phyloP scores from a whole-genome alignment of 805 yeast genomes.

The Kuraishia ogatae region DNA sequence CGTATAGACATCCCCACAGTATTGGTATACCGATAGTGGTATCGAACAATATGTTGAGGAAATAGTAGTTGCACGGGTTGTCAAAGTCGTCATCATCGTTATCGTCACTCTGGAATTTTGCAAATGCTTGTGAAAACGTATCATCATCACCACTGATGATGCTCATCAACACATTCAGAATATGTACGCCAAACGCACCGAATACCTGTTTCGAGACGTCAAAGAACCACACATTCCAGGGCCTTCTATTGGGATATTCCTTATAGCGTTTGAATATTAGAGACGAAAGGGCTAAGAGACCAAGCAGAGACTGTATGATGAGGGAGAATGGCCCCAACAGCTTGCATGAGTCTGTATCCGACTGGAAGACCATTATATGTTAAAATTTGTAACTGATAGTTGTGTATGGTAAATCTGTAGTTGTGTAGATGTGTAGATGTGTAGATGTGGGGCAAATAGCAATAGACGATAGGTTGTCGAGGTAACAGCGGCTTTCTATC shows the following conservation, averaged over 20 bases:
- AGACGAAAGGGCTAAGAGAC: slow-evolving; percentile 65
- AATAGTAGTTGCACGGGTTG: slow-evolving; percentile 92
- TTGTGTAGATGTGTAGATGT: not conserved
- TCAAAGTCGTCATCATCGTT: slow-evolving; percentile 23
- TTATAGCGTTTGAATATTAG: slow-evolving; percentile 66
- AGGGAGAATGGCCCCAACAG: slow-evolving; percentile 83
- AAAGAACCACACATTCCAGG: slow-evolving; percentile 81
- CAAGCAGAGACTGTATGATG: slow-evolving; percentile 67
- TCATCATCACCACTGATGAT: slow-evolving; percentile 36
- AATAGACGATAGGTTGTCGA: no score
- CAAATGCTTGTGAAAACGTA: slow-evolving; percentile 4
- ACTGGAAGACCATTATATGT: not conserved
- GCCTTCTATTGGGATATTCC: slow-evolving; percentile 75
- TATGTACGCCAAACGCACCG: slow-evolving; percentile 81
- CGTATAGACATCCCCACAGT: slow-evolving; percentile 47
- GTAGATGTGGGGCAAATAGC: no score
- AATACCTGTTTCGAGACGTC: slow-evolving; percentile 86
- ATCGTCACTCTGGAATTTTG: slow-evolving; percentile 3
- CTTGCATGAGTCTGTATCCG: slow-evolving; percentile 36
- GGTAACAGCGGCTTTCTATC: no score
- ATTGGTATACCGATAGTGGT: slow-evolving; percentile 92
- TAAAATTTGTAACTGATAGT: no score
- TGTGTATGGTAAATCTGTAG: not conserved
- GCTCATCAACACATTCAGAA: slow-evolving; percentile 66
- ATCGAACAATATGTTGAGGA: slow-evolving; percentile 78